These are phyloP conservation scores for Porcisia hertigi DNA, from an alignment of 208 protist species.

Conservation along the genomic window DNA sequence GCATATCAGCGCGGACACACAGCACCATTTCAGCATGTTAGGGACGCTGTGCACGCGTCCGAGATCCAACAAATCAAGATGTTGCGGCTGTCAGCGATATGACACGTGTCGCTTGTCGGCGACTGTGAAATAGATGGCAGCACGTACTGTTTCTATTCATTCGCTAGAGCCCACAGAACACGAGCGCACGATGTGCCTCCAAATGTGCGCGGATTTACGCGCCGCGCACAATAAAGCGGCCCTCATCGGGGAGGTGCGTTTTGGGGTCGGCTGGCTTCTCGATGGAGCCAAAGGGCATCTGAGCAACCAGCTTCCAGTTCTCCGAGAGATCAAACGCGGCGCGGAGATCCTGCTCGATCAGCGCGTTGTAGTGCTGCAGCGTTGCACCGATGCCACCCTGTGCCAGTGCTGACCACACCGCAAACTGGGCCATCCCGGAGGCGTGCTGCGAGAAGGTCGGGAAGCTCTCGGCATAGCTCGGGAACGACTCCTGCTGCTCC, in stretches of 20 bases:
- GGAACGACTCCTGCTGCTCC: slow-evolving; percentile 43
- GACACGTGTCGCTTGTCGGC: too few species aligned
- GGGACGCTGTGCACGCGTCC: too few species aligned
- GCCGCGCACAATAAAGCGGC: slow-evolving; percentile 41
- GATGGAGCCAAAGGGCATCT: slow-evolving; percentile 67
- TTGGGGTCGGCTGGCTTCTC: slow-evolving; percentile 37
- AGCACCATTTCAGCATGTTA: too few species aligned
- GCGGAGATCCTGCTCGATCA: slow-evolving; percentile 40
- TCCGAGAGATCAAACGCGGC: slow-evolving; percentile 39
- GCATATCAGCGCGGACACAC: too few species aligned
- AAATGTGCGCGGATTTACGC: slow-evolving; percentile 3
- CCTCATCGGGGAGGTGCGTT: slow-evolving; percentile 39
- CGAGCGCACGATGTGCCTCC: neutral
- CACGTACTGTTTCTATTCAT: too few species aligned
- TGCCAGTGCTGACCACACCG: slow-evolving; percentile 58
- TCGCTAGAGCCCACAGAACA: too few species aligned
- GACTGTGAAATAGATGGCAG: too few species aligned
- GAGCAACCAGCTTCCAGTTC: slow-evolving; percentile 50
- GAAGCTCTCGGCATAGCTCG: slow-evolving; percentile 46
- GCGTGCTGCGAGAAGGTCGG: slow-evolving; percentile 47
- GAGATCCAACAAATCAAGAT: too few species aligned
- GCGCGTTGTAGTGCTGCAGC: slow-evolving; percentile 60
- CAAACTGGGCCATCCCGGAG: slow-evolving; percentile 54
- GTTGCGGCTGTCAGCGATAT: neutral
- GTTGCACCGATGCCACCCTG: slow-evolving; percentile 41